These are phyloP conservation scores for Leishmania guyanensis DNA, from an alignment of 208 protist species.

Conservation along the genomic window DNA sequence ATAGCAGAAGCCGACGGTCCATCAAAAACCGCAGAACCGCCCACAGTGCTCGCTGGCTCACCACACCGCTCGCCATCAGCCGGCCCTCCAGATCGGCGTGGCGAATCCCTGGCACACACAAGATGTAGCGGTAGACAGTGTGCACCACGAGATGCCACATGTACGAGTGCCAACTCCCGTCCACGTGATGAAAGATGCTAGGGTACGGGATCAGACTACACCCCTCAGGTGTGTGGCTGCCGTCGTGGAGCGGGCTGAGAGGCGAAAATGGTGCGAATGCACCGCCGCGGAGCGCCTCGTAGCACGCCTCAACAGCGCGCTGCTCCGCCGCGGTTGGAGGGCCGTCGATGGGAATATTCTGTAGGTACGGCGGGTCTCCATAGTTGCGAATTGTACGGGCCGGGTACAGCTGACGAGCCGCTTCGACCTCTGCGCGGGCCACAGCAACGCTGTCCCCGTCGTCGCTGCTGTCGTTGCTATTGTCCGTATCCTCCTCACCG, in stretches of 20 bases:
- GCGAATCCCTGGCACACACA: slow-evolving; percentile 57
- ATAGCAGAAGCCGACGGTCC: slow-evolving; percentile 21
- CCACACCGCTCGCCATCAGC: slow-evolving; percentile 47
- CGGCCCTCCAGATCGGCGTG: slow-evolving; percentile 43
- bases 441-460: slow-evolving; percentile 25
- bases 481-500: slow-evolving; percentile 5
- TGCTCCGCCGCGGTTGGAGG: slow-evolving; percentile 39
- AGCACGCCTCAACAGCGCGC: slow-evolving; percentile 27
- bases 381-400: slow-evolving; percentile 27
- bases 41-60: slow-evolving; percentile 48
- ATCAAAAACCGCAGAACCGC: slow-evolving; percentile 60
- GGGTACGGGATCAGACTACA: slow-evolving; percentile 46
- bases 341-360: slow-evolving; percentile 46
- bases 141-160: slow-evolving; percentile 73
- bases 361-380: slow-evolving; percentile 22
- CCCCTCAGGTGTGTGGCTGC: not conserved
- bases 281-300: not conserved
- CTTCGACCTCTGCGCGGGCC: slow-evolving; percentile 16
- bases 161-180: slow-evolving; percentile 79
- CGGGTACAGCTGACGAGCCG: slow-evolving; percentile 42
- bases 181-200: slow-evolving; percentile 86
- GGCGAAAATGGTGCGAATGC: slow-evolving; percentile 6
- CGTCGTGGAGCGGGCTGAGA: not conserved
- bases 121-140: slow-evolving; percentile 55
- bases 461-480: not conserved